phyloP scores from a whole-genome alignment of 495 filamentous ascomycete genomes.

The Amorphotheca resinae region DNA sequence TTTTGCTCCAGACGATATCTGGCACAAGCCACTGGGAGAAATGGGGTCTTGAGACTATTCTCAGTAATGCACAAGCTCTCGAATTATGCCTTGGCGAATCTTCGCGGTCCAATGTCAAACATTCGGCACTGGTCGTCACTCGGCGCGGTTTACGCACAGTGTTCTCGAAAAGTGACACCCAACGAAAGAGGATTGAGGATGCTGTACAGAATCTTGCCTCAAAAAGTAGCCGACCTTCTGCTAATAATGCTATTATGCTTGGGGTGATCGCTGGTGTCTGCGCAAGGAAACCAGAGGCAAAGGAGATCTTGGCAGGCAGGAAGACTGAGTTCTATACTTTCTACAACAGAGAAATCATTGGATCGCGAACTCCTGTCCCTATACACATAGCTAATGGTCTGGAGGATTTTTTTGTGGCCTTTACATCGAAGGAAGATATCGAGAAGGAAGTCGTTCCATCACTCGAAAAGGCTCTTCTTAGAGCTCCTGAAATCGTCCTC shows the following conservation, averaged over 20 bases:
- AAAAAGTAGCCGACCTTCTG: constrained; percentile 45
- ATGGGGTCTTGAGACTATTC: constrained; percentile 49
- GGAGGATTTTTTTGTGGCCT: constrained; percentile 69
- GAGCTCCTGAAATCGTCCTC: constrained; percentile 82
- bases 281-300: constrained; percentile 47
- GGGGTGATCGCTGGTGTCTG: constrained; percentile 81
- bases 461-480: constrained; percentile 75
- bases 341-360: constrained; percentile 73
- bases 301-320: constrained; percentile 42
- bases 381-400: constrained; percentile 59
- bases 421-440: constrained; percentile 64
- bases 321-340: constrained; percentile 67
- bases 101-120: constrained; percentile 43
- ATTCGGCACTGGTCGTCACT: constrained; percentile 58
- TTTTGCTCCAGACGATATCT: constrained; percentile 51
- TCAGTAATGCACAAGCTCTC: constrained; percentile 50
- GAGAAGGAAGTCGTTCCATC: constrained; percentile 63
- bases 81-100: constrained; percentile 60
- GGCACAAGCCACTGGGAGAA: constrained; percentile 47
- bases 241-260: constrained; percentile 62
- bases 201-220: constrained; percentile 52
- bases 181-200: constrained; percentile 46
- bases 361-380: constrained; percentile 60
- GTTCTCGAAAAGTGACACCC: constrained; percentile 44
- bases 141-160: constrained; percentile 60